These are phyloP conservation scores for Echria macrotheca DNA, from an alignment of 495 filamentous ascomycete species.

Conservation along the genomic window DNA sequence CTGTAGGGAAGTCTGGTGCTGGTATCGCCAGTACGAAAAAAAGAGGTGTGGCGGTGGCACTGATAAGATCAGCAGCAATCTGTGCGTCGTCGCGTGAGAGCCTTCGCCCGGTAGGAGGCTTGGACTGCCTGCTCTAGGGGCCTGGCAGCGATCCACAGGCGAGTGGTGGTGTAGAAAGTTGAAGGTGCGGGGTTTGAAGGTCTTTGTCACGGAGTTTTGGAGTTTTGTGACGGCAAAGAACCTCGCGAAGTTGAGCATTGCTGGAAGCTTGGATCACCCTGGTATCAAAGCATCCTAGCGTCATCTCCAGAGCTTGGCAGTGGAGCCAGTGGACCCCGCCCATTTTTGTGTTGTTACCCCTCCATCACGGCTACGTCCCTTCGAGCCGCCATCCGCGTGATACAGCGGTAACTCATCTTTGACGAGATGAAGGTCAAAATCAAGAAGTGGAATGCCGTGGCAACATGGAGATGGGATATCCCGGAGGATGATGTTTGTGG, in stretches of 20 bases:
- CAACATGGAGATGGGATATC: slow-evolving; percentile 96
- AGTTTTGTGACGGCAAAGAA: slow-evolving; percentile 8
- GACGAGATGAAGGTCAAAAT: slow-evolving; percentile 86
- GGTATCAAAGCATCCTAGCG: neutral
- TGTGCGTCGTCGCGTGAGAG: too few relatives aligned
- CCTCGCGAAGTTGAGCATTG: too few relatives aligned
- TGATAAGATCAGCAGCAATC: too few relatives aligned
- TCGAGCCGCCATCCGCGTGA: neutral
- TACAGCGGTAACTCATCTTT: neutral
- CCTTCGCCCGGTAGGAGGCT: neutral
- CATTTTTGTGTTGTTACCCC: neutral
- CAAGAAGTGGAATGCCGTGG: slow-evolving; percentile 87
- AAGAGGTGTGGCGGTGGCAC: too few relatives aligned
- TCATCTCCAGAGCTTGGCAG: neutral
- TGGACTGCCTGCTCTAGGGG: neutral
- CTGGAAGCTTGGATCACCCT: neutral
- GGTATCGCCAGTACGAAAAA: neutral
- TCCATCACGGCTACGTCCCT: neutral
- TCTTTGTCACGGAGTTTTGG: slow-evolving; percentile 3
- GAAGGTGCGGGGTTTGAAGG: slow-evolving; percentile 16
- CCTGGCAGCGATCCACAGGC: neutral
- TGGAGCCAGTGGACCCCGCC: too few relatives aligned
- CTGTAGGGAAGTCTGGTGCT: neutral
- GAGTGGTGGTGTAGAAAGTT: neutral
- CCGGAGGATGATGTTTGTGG: slow-evolving; percentile 97